Evolutionary conservation across 495 filamentous ascomycete species (phyloP), one percentile per base, ranked within the genome.

Genomic region (Apodospora peruviana): DNA sequence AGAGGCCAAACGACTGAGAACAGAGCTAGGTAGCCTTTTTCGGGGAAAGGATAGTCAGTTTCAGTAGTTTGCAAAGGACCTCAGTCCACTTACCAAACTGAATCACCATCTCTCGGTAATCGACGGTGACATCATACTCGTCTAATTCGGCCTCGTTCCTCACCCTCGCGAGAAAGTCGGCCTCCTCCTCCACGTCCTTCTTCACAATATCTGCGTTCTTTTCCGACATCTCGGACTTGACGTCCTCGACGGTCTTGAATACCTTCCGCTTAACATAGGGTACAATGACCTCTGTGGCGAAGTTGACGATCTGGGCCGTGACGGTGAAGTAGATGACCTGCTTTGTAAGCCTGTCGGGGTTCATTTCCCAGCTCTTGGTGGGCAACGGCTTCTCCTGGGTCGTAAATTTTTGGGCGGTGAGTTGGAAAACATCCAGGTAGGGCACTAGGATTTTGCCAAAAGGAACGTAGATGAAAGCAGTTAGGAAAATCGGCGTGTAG

Each of bases 281-380:
- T 20, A 96, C 83, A 39, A 96, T 76, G 14, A 89, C 81, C 61
- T 98, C 94, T 66, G 91, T 80, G 21, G 78, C 86, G 18, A 95
- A 82, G 49, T 86, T 89, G 50, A 98, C 88, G 37, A 91, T 82
- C 61, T 98, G 93, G 0, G 91, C 93, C 0, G 93, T 97, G 11
- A 97, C 90, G 0, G 93, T 91, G 62, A 96, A 95, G 65, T 97
- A 98, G 57, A 97, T 87, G 48, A 97, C 87, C 65, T 98, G 94
- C 43, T 94, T 91, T 43, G 81, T 84, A 5, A 98, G 77, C 21
- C 93, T 75, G 53, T 81, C 76, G 0, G 91, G 89, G 61, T 98
- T 88, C 62, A 97, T 88, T 32, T 79, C 70, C 72, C 96, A 98
- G 12, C 75, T 70, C 48, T 81, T 71, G 9, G 84, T 81, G 2